Base-by-base conservation (phyloP, 768 basidiomycete genomes). In the Tylopilus balloui region DNA sequence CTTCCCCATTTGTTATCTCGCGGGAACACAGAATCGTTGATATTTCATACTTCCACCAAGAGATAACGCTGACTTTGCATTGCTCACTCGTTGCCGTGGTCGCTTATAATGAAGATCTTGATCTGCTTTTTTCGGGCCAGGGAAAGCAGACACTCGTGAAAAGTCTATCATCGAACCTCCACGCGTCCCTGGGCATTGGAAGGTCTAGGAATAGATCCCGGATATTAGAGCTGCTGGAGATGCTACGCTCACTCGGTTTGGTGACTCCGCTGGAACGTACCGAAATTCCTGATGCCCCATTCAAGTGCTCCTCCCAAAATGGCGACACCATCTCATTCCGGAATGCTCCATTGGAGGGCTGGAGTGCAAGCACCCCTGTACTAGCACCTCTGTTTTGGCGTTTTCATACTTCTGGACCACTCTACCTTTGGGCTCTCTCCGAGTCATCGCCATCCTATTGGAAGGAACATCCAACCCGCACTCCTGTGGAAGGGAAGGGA, bases 311-410 rank as follows among this genome's bases (percentile, higher is more conserved):
- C n/a, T 55, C 68, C 4, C 73, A 69, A 9, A 71, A 66, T 7
- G 69, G 69, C 2, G 71, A 78, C 54, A 76, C 79, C 19, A 68
- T 66, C 3, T 55, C 72, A 6, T 83, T 81, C 51, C 75, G 78
- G 25, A 52, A 66, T n/a, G 68, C 71, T 17, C 59, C 72, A 1
- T 54, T 68, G 21, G 73, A 75, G 17, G 73, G 68, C 12, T 77
- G 78, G 73, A 73, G 71, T 23, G 57, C 67, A 25, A 73, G 69
- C 35, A 72, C 71, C 14, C 72, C 77, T 8, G 63, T 69, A 45
- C 54, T 67, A n/a, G 78, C 79, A 0, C 84, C 86, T 1, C 60
- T 60, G 2, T 86, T 83, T 66, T 91, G 86, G 83, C 69, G 74
- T 31, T 79, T 90, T 56, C 75, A 76, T 41, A 63, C 70, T 13